Evolutionary conservation across 164 flowering plant genomes (phyloP), one percentile per base, ranked within the genome.

Genomic region (Aristolochia contorta): DNA sequence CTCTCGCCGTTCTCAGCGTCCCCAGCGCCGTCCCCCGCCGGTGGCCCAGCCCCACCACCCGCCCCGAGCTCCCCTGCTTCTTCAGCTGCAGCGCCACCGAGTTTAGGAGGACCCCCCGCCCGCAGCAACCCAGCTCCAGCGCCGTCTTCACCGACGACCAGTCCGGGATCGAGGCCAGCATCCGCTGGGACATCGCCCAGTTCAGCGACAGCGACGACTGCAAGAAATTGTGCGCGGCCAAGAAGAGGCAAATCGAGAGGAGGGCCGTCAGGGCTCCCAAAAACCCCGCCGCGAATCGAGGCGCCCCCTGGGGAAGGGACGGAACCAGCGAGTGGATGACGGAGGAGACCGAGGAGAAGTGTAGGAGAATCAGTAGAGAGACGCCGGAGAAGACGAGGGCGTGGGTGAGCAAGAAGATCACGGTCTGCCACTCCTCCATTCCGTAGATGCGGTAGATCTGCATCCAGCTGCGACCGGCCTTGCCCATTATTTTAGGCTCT

Each of bases 381-480:
- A 82, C 73, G 14, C 69, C 49, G 1, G 88, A 64, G 77, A 89
- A 87, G 72, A 78, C 14, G 13, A 77, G 1, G 16, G 95, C 96
- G 56, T 87, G 85, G 62, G 75, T 43, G 19, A 84, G 56, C 43
- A 89, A 80, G 64, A 87, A 84, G 4, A 84, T 16, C 12, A 87
- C 72, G 30, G 95, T 87, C 16, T 87, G 95, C 82, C 86, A 84
- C 48, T 87, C 89, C 6, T 81, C 88, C 74, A 92, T 68, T 56
- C 98, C 98, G 76, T 92, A 92, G 69, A 89, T 87, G 23, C 88
- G 79, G 71, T 89, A 92, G 85, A 89, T 82, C 88, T 89, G 96
- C 18, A 75, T 62, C 96, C 96, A 92, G 58, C 93, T 49, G 4
- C 22, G 20, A 18, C 53, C 53, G 3, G 53, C 53, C 10, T 49